These are phyloP conservation scores for Starmerella sp. DNA, from an alignment of 805 yeast species.

Conservation along the genomic window DNA sequence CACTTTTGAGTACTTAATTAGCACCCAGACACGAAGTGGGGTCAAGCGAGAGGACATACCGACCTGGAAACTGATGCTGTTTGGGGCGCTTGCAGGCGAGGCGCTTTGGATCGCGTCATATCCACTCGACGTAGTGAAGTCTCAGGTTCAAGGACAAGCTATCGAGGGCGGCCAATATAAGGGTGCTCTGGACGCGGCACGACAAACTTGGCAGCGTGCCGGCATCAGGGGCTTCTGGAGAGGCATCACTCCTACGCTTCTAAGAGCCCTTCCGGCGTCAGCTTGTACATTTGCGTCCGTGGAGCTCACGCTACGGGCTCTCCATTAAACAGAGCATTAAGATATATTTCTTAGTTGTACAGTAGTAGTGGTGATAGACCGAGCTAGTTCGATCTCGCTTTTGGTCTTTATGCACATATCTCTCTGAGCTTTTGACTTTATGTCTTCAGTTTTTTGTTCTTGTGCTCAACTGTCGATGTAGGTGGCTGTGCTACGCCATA, in stretches of 20 bases:
- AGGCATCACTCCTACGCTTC: conserved; percentile 44
- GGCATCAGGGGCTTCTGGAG: conserved; percentile 46
- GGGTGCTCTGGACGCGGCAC: conserved; percentile 36
- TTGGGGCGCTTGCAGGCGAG: conserved; percentile 60
- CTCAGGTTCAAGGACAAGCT: conserved; percentile 45
- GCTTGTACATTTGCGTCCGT: conserved; percentile 74
- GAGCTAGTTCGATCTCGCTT: too few relatives aligned
- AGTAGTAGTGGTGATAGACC: neutral
- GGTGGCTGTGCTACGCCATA: conserved; percentile 36
- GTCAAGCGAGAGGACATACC: conserved; percentile 37
- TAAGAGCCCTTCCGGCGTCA: conserved; percentile 56
- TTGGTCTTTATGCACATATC: neutral
- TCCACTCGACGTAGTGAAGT: conserved; percentile 56
- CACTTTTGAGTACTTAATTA: conserved; percentile 48
- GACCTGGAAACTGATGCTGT: conserved; percentile 43
- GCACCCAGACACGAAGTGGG: conserved; percentile 18
- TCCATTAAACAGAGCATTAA: conserved; percentile 18
- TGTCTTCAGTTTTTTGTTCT: neutral
- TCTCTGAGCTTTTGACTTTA: neutral
- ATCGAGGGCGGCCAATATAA: conserved; percentile 30
- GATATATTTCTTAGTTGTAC: neutral
- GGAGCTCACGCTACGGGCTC: conserved; percentile 47
- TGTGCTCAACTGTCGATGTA: neutral
- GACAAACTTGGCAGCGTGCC: conserved; percentile 33
- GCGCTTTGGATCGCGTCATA: conserved; percentile 59